A percentile compares a stretch with the other conserved stretches of the same genome.
Evolutionary conservation across 225 moss, liverwort and hornwort genomes (phyloP).

Genomic region (Ulota crispa): DNA sequence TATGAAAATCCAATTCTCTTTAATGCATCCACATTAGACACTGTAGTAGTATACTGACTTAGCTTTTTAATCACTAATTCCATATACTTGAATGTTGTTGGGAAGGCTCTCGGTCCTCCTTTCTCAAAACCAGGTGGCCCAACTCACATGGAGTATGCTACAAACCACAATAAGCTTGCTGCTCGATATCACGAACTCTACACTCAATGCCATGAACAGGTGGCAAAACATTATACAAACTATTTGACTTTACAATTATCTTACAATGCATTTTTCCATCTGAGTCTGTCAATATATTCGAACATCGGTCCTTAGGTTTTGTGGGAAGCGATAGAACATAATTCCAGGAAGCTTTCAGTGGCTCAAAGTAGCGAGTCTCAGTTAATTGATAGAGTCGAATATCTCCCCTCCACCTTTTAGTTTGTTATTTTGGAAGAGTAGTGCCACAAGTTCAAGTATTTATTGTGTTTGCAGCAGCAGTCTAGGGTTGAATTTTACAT

Average conservation of each 20-base stretch:
- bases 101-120: conserved; percentile 23
- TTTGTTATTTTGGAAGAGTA: not conserved
- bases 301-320: accelerated
- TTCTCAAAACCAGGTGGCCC: conserved; percentile 15
- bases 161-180: conserved; percentile 31
- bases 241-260: not conserved
- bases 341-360: not conserved
- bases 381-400: not conserved
- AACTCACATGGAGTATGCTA: conserved; percentile 25
- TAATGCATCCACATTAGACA: not conserved
- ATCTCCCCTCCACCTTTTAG: not conserved
- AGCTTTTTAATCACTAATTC: not conserved
- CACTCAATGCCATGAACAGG: conserved; percentile 37
- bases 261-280: not conserved
- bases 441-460: not conserved
- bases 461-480: not conserved
- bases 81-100: not conserved
- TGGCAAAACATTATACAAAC: not conserved
- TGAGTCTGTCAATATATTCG: not conserved
- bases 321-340: not conserved
- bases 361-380: not conserved
- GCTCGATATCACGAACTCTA: conserved; percentile 45
- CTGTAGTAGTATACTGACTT: not conserved
- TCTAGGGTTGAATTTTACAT: not conserved
- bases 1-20: not conserved